Base-by-base conservation (phyloP, 1,284 basidiomycete species). In the Cryptococcus sp. region DNA sequence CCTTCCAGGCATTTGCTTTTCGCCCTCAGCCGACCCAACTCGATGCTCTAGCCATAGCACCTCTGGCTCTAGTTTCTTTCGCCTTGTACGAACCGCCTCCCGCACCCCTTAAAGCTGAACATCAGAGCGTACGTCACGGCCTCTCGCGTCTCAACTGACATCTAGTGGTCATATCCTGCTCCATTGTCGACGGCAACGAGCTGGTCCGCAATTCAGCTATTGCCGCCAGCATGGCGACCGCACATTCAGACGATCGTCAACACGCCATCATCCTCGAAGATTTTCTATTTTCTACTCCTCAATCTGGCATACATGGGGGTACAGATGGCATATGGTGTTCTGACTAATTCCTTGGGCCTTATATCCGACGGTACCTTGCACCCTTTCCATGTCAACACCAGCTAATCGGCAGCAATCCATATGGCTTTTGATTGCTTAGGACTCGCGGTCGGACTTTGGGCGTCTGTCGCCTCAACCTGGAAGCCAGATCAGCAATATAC, bases 351-450 rank as follows among this genome's bases (percentile, higher is more conserved):
- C 64, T 75, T 99, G 45, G 96, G 96, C 1, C 78, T 99, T 31
- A 98, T 99, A 54, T 96, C 91, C 14, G 96, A 99, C 73, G 91
- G 92, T 93, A 66, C 67, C 85, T 66, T 19, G 3, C 11, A 16
- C 19, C 2, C 23, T 45, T 5, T 4, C 4, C 16, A 16, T 19
- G 14, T 7, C 4, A 18, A 14, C n/a, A 39, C 47, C 4, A 4
- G 16, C 46, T 48, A 32, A 54, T n/a, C 13, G 7, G 23, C 32
- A 96, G 94, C 96, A 13, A 98, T 99, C 47, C 96, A 99, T 71
- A 98, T 98, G 96, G 90, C 93, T 22, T 99, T 99, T 66, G 96
- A 99, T 76, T 98, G 96, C 68, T 86, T 97, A 78, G 94, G 94
- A 1, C 91, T 98, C 52, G 94, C 85, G 0, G 91, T 99, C 61